Conservation (phyloP, 208 protist genomes). For the Tritrichomonas musculus region DNA sequence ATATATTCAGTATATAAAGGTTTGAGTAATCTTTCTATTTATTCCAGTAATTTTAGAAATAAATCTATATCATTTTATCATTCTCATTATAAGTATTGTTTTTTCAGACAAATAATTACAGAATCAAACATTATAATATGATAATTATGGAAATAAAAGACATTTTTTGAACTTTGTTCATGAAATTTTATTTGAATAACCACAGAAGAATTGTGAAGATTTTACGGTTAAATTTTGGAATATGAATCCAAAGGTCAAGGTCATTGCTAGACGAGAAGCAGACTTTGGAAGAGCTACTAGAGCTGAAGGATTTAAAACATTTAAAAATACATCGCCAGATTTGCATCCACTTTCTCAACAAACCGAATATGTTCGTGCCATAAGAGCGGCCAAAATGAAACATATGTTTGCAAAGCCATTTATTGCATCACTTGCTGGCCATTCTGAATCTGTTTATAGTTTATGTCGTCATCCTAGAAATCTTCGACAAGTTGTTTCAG, state of each 20-base stretch:
- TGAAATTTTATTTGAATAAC: too few relatives aligned
- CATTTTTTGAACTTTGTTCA: too few relatives aligned
- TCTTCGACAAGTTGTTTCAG: background rate
- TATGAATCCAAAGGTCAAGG: background rate
- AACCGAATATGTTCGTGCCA: background rate
- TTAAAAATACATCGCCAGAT: background rate
- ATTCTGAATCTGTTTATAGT: background rate
- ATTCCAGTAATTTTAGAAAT: too few relatives aligned
- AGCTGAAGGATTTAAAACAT: background rate
- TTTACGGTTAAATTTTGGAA: background rate
- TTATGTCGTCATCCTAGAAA: background rate
- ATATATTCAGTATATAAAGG: too few relatives aligned
- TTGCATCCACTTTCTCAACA: background rate
- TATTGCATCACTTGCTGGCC: background rate
- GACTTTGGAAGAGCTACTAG: background rate
- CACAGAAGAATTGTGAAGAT: too few relatives aligned
- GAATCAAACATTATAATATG: too few relatives aligned
- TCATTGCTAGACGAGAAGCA: background rate
- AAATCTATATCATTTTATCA: too few relatives aligned
- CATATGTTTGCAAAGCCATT: slow-evolving; percentile 27
- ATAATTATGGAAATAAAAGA: too few relatives aligned
- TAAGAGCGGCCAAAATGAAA: slow-evolving; percentile 10
- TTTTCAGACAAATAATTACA: too few relatives aligned
- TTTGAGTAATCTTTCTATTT: too few relatives aligned
- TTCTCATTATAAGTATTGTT: too few relatives aligned